Evolutionary conservation across 2,329 filamentous ascomycete species (phyloP), one percentile per base, ranked within the genome.

Genomic region (Lecanicillium sp.): DNA sequence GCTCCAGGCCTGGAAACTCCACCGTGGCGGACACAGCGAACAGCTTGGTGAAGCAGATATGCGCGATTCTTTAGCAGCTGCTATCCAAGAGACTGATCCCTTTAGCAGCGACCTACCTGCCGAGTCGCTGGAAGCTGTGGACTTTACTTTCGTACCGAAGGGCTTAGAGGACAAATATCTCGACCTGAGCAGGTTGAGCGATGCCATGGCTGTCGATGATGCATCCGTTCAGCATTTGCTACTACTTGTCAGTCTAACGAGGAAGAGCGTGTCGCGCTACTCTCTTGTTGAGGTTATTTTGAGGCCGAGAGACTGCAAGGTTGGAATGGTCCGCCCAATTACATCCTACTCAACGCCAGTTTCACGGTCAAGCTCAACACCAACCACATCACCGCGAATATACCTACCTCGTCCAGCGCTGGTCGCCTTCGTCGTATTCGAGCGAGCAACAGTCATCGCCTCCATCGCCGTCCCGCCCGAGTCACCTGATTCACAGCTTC

Each of bases 1-100:
- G 42, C 65, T 98, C 18, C 83, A 94, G 50, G 74, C 82, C 7
- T 98, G 92, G 92, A 85, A 84, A 54, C 72, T 96, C 31, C 87
- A 90, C 53, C 87, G 90, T 58, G 86, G 85, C 44, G 89, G 89
- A 25, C 86, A 89, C 48, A 81, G 88, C 54, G 79, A 84, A 31
- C 71, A 87, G 34, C 74, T 84, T 33, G 74, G 74, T 18, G 86
- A 90, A 44, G 69, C 81, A 17, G 84, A 94, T 56, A 68, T 80
- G 41, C 77, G 79, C 40, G 77, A 80, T 17, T 61, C 73, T 4
- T 70, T 96, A 27, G 56, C 81, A 13, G 59, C 68, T 2, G 77
- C 79, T 22, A 64, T 94, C 14, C 73, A 75, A 38, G 64, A 72
- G 29, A 61, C 70, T 10, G 71, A 74, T 32, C 64, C 71, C 1